Base-by-base conservation (phyloP, 2,329 filamentous ascomycete genomes). In the Stenocarpella maydis region DNA sequence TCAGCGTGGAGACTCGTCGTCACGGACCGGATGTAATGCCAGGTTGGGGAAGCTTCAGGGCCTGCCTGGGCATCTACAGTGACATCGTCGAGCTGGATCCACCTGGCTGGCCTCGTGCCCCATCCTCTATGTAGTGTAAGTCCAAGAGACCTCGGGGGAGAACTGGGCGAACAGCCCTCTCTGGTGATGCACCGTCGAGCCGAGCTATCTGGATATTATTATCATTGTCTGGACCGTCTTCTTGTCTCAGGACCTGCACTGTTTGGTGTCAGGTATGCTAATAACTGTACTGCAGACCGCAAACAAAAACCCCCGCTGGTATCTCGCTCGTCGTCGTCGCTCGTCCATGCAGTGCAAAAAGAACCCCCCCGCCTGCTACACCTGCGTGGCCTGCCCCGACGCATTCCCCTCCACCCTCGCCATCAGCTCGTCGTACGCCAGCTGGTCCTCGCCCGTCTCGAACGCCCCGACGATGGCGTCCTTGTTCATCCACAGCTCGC, bases 401-500 rank as follows among this genome's bases (percentile, higher is more conserved):
- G 47, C 47, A 41, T 69, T 69, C 3, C 43, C 54, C 8, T 68
- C 52, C 31, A 71, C 21, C 21, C 34, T 45, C 41, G 58, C 41
- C 49, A 64, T 47, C 50, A 71, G 52, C 19, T 47, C 41, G 3
- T 69, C 49, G 3, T 66, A 69, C 9, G 67, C 69, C 50, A 19
- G 34, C 54, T 71, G 69, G 63, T 71, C 69, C 8, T 71, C 69
- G 8, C 60, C 69, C 2, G 41, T 52, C 26, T 71, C 69, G 31
- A 71, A 71, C 10, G 67, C 61, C 19, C 52, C 31, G 9, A 71
- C 31, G 55, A 71, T 69, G 1, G 69, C 61, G 26, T 71, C 69
- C 69, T 71, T 71, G 67, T 71, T 71, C 67, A 71, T 71, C 69
- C 69, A 71, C 15, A 71, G 41, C 67, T 71, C 69, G 31, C 69